phyloP scores from a whole-genome alignment of 768 basidiomycete species.

The Phlegmacium glaucopus region DNA sequence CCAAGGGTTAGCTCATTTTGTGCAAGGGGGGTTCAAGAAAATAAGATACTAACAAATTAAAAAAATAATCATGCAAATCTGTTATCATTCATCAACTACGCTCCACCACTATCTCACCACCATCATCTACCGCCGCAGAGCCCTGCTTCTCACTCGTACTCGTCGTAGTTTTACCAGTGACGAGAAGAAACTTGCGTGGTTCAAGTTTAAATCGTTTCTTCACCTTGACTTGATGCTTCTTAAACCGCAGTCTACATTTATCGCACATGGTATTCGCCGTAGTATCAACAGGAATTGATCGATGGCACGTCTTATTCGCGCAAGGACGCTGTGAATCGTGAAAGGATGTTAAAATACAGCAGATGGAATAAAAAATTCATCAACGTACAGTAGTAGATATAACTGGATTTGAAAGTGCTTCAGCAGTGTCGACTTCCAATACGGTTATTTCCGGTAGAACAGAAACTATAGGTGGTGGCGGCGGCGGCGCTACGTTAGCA shows the following conservation, averaged over 20 bases:
- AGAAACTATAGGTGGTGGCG: background rate
- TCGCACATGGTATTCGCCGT: conserved; percentile 35
- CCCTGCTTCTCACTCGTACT: background rate
- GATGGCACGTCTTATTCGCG: conserved; percentile 36
- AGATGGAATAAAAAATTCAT: no score
- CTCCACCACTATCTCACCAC: background rate
- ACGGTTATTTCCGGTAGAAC: background rate
- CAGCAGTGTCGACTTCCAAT: background rate
- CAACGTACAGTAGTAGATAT: background rate
- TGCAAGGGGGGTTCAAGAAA: no score
- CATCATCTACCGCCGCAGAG: background rate
- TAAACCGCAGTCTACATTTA: conserved; percentile 41
- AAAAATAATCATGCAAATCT: no score
- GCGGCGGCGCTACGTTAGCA: background rate
- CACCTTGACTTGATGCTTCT: conserved; percentile 40
- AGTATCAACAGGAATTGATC: conserved; percentile 24
- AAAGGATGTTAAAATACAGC: background rate
- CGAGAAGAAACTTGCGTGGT: conserved; percentile 26
- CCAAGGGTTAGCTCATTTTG: no score
- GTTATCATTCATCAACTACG: background rate
- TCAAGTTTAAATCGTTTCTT: conserved; percentile 45
- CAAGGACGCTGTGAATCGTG: conserved; percentile 21
- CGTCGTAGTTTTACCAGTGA: background rate
- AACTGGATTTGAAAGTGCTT: background rate
- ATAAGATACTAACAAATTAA: no score